Conservation (phyloP, 129 eudicot genomes). For the Helianthus annuus region DNA sequence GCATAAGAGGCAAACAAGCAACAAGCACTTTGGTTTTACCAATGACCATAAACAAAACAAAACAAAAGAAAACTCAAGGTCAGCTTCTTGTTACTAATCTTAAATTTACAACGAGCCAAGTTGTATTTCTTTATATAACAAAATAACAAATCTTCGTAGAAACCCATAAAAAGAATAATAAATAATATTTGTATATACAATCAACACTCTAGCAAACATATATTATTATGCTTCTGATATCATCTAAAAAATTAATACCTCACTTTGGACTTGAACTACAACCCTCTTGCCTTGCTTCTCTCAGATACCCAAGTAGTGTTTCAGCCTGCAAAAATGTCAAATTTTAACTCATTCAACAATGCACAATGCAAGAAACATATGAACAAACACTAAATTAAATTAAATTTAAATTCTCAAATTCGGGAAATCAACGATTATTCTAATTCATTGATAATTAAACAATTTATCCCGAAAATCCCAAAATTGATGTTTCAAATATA, state of each 20-base stretch:
- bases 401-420: no score
- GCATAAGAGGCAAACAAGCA: constrained; percentile 22
- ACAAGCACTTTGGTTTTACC: constrained; percentile 15
- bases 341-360: no score
- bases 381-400: not conserved
- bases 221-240: constrained; percentile 1
- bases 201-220: constrained; percentile 43
- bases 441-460: no score
- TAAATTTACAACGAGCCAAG: constrained; percentile 30
- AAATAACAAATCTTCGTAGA: constrained; percentile 55
- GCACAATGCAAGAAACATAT: not conserved
- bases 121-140: constrained; percentile 19
- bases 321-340: constrained; percentile 66
- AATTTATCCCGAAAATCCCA: no score
- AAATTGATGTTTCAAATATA: no score
- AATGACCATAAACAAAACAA: constrained; percentile 35
- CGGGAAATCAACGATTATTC: no score
- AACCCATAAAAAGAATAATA: constrained; percentile 33
- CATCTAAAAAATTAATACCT: constrained; percentile 22
- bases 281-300: constrained; percentile 91
- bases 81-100: constrained; percentile 38
- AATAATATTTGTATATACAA: constrained; percentile 41
- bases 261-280: constrained; percentile 67
- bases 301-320: constrained; percentile 65
- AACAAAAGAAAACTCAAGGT: constrained; percentile 24